Evolutionary conservation across 2,329 filamentous ascomycete species (phyloP), one percentile per base, ranked within the genome.

Genomic region (Ophiosphaerella korrae): DNA sequence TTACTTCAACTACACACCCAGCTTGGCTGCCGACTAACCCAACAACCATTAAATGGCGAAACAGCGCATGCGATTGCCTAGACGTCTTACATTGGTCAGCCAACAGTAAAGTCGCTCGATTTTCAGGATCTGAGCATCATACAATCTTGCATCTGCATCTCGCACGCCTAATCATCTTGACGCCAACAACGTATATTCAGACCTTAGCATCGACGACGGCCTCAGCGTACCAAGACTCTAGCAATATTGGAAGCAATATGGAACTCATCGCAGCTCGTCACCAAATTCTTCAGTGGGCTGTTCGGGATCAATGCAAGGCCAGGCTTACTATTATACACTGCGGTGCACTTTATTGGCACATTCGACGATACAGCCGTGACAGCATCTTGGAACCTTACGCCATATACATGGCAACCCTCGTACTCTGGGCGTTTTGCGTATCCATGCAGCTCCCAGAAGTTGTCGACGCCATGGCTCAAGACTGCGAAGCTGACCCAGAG

Each of bases 31-130:
- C 80, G 5, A 69, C 74, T 2, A 77, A 78, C 18, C 73, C 75
- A 1, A 73, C 76, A 2, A 81, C 78, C 55, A 75, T 77, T 0
- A 80, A 78, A 29, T 81, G 78, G 78, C 70, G 76, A 12, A 80
- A 80, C 37, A 73, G 75, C 3, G 69, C 74, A 13, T 76, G 77
- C 36, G 78, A 80, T 45, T 77, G 74, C 36, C 59, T 85, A 2
- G 83, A 85, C 49, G 76, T 84, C 1, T 71, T 85, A 2, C 82
- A 85, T 58, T 85, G 83, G 82, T 75, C 77, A 14, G 82, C 82
- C 2, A 83, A 83, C 54, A 78, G 75, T 36, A 76, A 75, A 0
- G 77, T 82, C 26, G 78, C 79, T 4, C 75, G 76, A 42, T 68
- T 76, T 1, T 73, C 75, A 1, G 83, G 82, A 0, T 70, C 79